Evolutionary conservation across 2,329 filamentous ascomycete genomes (phyloP), one percentile per base, ranked within the genome.

Genomic region (Cladosporium sp.): DNA sequence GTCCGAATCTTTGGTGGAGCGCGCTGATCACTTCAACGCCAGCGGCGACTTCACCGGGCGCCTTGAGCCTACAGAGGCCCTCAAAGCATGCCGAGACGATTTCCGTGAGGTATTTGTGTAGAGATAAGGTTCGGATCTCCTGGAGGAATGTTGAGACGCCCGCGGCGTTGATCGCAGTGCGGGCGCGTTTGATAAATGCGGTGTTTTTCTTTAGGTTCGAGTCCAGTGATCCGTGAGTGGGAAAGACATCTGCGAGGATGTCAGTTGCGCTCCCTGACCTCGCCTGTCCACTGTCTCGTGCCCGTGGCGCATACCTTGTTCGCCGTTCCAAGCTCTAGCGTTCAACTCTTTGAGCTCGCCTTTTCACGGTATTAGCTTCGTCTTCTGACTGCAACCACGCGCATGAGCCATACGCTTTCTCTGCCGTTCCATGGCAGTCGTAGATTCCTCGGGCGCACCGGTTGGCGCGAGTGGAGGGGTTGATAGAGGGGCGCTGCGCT

Each of bases 201-300:
- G 94, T 98, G 74, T 98, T 98, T 83, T 97, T 98, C 82, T 97
- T 97, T 78, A 98, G 85, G 60, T 93, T 95, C 61, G 94, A 97
- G 79, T 98, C 94, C 75, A 98, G 89, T 32, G 91, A 90, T 75
- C 86, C 86, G 78, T 87, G 89, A 71, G 95, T 88, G 63, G 87
- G 80, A 75, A 96, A 92, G 68, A 96, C 81, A 82, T 91, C 93
- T 96, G 70, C 36, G 54, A 60, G 34, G n/a, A 34, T 36, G 13
- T 64, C 23, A 68, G 64, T 48, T 10, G 21, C 63, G 34, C 56
- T 68, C 71, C 16, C 64, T 76, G 57, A 74, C 67, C 65, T 21
- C 30, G 64, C 18, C 61, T 25, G 21, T 30, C 0, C 13, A 21
- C 7, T 21, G 16, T 32, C 13, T 54, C 28, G 26, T 30, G 51